Percentiles rank a stretch among this genome's conserved stretches.
Conservation (phyloP, 306 rosid genomes). For the Parietaria judaica region DNA sequence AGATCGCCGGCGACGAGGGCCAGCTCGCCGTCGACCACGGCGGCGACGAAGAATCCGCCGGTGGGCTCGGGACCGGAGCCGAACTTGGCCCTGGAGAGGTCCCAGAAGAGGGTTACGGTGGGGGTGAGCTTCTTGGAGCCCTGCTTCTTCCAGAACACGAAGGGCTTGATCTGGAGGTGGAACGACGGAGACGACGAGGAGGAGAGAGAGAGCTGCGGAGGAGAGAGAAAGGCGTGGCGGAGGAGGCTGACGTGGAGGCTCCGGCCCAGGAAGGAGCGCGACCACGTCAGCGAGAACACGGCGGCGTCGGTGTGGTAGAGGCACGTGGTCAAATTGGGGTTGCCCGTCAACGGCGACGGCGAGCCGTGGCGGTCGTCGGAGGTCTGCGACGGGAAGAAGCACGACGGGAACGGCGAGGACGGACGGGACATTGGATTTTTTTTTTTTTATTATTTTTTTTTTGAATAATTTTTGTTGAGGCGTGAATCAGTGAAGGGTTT, state of each 20-base stretch:
- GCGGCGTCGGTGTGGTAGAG: conserved; percentile 73
- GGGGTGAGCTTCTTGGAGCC: conserved; percentile 60
- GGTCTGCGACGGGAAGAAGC: conserved; percentile 45
- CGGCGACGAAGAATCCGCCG: conserved; percentile 59
- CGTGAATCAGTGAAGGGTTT: not conserved
- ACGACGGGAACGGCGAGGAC: conserved; percentile 46
- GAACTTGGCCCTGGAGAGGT: conserved; percentile 55
- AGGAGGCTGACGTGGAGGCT: conserved; percentile 63
- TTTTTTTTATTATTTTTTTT: not conserved
- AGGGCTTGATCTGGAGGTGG: conserved; percentile 60
- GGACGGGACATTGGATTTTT: conserved; percentile 31
- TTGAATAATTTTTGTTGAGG: no score
- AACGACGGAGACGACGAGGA: conserved; percentile 27
- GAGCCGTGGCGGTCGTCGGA: conserved; percentile 16
- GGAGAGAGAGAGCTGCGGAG: conserved; percentile 28
- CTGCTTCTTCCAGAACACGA: conserved; percentile 67
- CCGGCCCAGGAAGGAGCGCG: conserved; percentile 74
- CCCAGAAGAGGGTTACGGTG: conserved; percentile 53
- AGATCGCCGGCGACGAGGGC: conserved; percentile 61
- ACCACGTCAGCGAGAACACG: conserved; percentile 70
- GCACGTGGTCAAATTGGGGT: conserved; percentile 59
- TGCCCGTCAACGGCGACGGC: conserved; percentile 39
- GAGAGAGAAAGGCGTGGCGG: conserved; percentile 51
- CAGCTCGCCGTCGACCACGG: conserved; percentile 53
- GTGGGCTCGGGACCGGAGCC: conserved; percentile 62